Base-by-base conservation (phyloP, 208 protist species). In the Herpetomonas samuelpessoai region DNA sequence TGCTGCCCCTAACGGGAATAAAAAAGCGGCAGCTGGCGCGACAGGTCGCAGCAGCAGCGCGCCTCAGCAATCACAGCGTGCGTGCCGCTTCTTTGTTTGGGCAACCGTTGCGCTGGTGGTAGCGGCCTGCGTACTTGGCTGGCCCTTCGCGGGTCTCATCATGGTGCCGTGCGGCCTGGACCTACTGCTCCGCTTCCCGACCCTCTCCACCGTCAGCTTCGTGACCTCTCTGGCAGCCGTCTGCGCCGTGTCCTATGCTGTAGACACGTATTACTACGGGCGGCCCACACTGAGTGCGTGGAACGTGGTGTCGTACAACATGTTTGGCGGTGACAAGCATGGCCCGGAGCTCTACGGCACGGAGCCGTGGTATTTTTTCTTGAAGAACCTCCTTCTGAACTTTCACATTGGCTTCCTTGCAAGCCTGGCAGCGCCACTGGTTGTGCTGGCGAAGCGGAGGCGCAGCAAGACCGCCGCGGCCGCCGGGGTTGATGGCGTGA, bases 371-470 rank as follows among this genome's bases (percentile, higher is more conserved):
- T 68, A 52, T 46, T 98, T 91, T 54, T 98, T 98, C 71, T 65
- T 95, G 21, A 83, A 88, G 57, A 98, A 98, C 68, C 64, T 97
- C 16, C 61, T 87, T 26, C 77, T 98, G 12, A 98, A 98, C 70
- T 96, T 96, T 60, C 97, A 98, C 68, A n/a, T 98, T 1, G 60
- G 79, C 18, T 96, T 98, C 56, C 25, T 91, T 6, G 59, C 86
- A 2, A 79, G 74, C 19, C 44, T 82, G 9, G n/a, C 74, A 1
- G 71, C 83, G 4, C 83, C 83, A 0, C 1, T 68, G 22, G 71
- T 76, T 0, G 53, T 90, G 44, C 30, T 86, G 31, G 55, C 58
- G 18, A 56, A 49, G 4, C 62, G 57, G 3, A 46, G 21, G 0
- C 22, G 25, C 18, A 54, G 38, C 26, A 57, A 27, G 21, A 44